Percentiles rank a stretch among this genome's conserved stretches.
Conservation (phyloP, 2,329 filamentous ascomycete genomes). For the Clarireedia homoeocarpa region DNA sequence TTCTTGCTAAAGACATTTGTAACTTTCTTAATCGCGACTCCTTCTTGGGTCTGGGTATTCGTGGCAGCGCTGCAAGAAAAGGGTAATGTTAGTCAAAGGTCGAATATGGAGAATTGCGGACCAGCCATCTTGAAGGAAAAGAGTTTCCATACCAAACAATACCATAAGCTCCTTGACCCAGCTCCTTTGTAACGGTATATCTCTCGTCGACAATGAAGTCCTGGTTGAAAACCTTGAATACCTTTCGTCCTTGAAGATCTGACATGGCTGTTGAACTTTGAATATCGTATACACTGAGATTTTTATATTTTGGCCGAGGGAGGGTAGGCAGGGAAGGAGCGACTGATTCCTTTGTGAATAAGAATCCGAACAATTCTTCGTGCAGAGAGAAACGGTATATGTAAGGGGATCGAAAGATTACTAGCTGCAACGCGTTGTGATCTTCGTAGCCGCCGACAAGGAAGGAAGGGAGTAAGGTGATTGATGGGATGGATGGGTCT, state of each 20-base stretch:
- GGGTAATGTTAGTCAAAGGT: conserved; percentile 21
- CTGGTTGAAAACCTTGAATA: conserved; percentile 99
- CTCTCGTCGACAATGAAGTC: conserved; percentile 98
- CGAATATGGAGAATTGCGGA: conserved; percentile 13
- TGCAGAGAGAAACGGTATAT: conserved; percentile 3
- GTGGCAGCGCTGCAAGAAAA: conserved; percentile 64
- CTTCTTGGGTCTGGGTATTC: conserved; percentile 84
- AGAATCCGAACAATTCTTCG: neutral
- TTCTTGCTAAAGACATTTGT: conserved; percentile 99
- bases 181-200: conserved; percentile 97
- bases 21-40: conserved; percentile 98
- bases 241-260: conserved; percentile 59
- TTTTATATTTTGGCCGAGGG: neutral
- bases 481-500: neutral
- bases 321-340: neutral
- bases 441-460: conserved; percentile 8
- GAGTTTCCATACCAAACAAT: conserved; percentile 76
- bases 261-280: conserved; percentile 21
- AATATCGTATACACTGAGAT: neutral
- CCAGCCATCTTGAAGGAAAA: conserved; percentile 8
- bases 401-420: neutral
- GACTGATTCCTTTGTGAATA: neutral
- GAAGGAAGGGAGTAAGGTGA: conserved; percentile 4
- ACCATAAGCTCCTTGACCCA: conserved; percentile 95
- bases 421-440: neutral